Conservation (phyloP, 2,329 filamentous ascomycete species). For the Epichloe uncinata region DNA sequence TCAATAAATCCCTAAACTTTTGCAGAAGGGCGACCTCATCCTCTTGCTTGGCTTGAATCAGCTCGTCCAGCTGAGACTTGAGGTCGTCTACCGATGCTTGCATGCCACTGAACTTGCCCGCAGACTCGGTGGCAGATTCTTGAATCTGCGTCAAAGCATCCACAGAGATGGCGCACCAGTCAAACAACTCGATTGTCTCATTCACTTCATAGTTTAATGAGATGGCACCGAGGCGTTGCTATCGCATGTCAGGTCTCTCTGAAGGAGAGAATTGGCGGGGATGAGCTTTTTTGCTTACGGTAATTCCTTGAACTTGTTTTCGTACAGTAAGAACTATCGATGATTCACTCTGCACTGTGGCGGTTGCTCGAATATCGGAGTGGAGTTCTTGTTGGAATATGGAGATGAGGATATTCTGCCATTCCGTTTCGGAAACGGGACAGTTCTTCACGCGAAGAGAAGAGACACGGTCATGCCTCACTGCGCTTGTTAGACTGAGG, state of each 20-base stretch:
- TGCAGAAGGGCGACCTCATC: conserved; percentile 55
- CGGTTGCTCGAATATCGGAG: conserved; percentile 45
- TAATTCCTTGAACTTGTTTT: conserved; percentile 54
- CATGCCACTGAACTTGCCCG: conserved; percentile 30
- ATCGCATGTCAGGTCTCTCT: conserved; percentile 7
- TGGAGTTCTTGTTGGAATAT: conserved; percentile 40
- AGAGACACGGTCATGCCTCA: conserved; percentile 42
- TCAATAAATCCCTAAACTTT: conserved; percentile 58
- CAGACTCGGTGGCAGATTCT: conserved; percentile 28
- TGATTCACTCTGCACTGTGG: conserved; percentile 38
- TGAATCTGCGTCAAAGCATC: conserved; percentile 32
- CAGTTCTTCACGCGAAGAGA: conserved; percentile 40
- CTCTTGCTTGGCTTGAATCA: conserved; percentile 50
- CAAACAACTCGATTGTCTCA: conserved; percentile 50
- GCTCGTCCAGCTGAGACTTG: conserved; percentile 49
- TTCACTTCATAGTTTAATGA: conserved; percentile 40
- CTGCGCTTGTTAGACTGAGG: conserved; percentile 16
- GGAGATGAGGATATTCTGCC: conserved; percentile 46
- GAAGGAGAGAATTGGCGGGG: not conserved
- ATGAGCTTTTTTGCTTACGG: conserved; percentile 29
- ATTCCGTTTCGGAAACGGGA: conserved; percentile 48
- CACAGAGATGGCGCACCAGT: conserved; percentile 54
- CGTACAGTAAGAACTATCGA: conserved; percentile 48
- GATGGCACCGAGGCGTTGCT: conserved; percentile 60
- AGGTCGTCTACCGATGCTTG: conserved; percentile 45